Evolutionary conservation across 495 filamentous ascomycete genomes (phyloP), one percentile per base, ranked within the genome.

Genomic region (Endocarpon pusillum): DNA sequence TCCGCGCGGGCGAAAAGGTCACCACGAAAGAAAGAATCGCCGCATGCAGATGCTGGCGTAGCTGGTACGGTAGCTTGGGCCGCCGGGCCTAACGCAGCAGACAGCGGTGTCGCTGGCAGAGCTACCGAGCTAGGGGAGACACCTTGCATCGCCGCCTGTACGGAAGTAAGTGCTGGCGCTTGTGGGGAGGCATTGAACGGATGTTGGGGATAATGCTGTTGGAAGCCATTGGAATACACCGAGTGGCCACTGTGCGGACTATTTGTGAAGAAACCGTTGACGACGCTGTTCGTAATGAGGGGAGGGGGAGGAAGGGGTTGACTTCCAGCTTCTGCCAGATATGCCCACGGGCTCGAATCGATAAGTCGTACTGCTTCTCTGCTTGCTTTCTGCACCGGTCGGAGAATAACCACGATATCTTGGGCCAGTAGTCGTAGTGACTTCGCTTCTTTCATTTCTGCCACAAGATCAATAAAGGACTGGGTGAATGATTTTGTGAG

Each of bases 61-160:
- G 74, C 78, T 3, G 84, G 82, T 14, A 93, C 74, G 1, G 85
- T 94, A 2, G 85, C 83, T 49, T 89, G 81, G 11, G 81, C 82
- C 23, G 85, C 85, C 5, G 83, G 80, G 3, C 84, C 84, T 3
- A 93, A 66, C 10, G 84, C 84, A 11, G 84, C 84, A 44, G 79
- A 86, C 37, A 87, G 62, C 4, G 84, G 84, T 3, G 74, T 79
- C 3, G 74, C 62, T 21, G 70, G 73, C 7, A 75, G 46, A 26
- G 58, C 45, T 8, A 57, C 34, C 1, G 58, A 61, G 14, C 12
- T 25, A 49, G 66, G 34, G 45, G 59, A 34, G 51, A 62, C 39
- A 54, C 43, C 49, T 38, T 44, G 5, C 42, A 48, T 40, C n/a
- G 35, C 42, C 44, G 24, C 56, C 51, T 17, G 35, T 27, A 12